phyloP scores from a whole-genome alignment of 305 asterid genomes.

The Solanum chacoense region DNA sequence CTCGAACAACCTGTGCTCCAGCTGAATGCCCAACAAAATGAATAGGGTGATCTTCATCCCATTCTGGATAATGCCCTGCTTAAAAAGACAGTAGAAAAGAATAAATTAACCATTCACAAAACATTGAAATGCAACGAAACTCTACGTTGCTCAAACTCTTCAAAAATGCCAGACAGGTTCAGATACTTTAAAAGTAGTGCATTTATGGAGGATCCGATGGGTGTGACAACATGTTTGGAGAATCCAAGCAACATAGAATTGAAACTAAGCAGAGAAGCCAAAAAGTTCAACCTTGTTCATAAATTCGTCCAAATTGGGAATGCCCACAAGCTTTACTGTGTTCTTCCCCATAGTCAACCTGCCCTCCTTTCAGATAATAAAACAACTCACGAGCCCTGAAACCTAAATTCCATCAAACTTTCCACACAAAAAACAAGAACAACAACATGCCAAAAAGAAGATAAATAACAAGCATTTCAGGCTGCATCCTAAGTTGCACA shows the following conservation, averaged over 20 bases:
- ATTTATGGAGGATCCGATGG: background rate
- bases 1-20: slow-evolving; percentile 88
- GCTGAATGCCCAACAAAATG: slow-evolving; percentile 98
- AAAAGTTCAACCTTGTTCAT: slow-evolving; percentile 42
- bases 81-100: background rate
- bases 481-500: background rate
- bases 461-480: background rate
- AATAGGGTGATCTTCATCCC: slow-evolving; percentile 94
- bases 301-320: slow-evolving; percentile 63
- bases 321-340: slow-evolving; percentile 89
- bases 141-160: background rate
- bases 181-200: background rate
- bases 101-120: background rate
- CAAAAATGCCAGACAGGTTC: background rate
- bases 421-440: background rate
- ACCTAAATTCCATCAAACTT: slow-evolving; percentile 16
- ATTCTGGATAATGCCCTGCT: slow-evolving; percentile 85
- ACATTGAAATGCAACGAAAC: background rate
- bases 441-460: background rate
- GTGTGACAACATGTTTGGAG: background rate
- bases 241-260: background rate
- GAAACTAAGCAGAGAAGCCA: background rate
- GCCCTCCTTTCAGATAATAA: slow-evolving; percentile 92
- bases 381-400: slow-evolving; percentile 84
- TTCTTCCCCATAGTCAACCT: slow-evolving; percentile 91